Conservation (phyloP, 1,284 basidiomycete genomes). For the Irpex sp. region DNA sequence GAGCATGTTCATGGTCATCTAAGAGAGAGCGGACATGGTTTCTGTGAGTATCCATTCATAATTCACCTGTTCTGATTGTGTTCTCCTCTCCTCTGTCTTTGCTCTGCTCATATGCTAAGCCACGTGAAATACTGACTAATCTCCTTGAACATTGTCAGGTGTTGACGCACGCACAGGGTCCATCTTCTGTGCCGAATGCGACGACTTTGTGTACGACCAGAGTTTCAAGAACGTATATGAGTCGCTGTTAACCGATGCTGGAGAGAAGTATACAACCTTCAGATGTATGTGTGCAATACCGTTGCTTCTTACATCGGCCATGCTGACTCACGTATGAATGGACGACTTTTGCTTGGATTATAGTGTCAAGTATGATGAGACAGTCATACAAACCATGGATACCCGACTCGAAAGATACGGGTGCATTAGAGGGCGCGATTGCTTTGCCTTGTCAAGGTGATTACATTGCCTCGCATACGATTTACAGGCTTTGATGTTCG, state of each 20-base stretch:
- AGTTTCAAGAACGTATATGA: conserved; percentile 35
- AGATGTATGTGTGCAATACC: neutral
- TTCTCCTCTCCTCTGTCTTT: neutral
- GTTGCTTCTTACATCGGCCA: neutral
- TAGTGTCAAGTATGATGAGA: conserved; percentile 35
- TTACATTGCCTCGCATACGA: neutral
- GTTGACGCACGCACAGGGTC: conserved; percentile 52
- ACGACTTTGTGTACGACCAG: conserved; percentile 51
- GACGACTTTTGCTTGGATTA: neutral
- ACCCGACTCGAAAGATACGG: conserved; percentile 32
- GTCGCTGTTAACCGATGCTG: conserved; percentile 34
- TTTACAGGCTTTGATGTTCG: neutral
- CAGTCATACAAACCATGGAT: conserved; percentile 43
- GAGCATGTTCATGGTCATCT: conserved; percentile 55
- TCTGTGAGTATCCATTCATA: conserved; percentile 49
- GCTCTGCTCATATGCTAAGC: neutral
- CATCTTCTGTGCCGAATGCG: conserved; percentile 53
- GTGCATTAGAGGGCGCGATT: conserved; percentile 29
- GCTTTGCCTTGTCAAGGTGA: conserved; percentile 63
- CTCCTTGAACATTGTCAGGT: conserved; percentile 30
- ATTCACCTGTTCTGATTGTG: no score
- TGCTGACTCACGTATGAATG: neutral
- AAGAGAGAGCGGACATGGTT: conserved; percentile 50
- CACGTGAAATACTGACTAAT: neutral
- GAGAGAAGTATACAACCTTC: conserved; percentile 31